phyloP scores from a whole-genome alignment of 305 asterid species.

The Solanum hybrid region DNA sequence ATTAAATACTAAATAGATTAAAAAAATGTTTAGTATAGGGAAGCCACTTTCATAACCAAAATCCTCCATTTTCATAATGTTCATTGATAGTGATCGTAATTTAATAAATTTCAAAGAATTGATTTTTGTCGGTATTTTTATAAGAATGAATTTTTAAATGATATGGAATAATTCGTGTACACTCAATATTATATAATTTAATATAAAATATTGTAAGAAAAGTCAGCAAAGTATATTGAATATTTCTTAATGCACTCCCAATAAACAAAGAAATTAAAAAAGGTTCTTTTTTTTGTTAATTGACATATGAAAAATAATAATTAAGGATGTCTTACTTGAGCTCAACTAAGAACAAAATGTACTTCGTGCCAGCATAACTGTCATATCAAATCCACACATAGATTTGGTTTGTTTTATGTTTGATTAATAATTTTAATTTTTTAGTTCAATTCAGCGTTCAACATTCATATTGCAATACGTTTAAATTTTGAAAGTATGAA shows the following conservation, averaged over 20 bases:
- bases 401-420: background rate
- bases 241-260: background rate
- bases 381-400: background rate
- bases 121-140: no score
- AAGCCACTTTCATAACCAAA: background rate
- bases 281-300: background rate
- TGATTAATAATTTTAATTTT: background rate
- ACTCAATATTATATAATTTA: background rate
- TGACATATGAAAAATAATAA: background rate
- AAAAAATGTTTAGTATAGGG: background rate
- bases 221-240: background rate
- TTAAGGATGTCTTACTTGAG: background rate
- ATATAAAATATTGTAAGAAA: background rate
- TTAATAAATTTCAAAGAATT: background rate
- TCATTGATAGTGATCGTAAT: background rate
- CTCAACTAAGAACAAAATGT: background rate
- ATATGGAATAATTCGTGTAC: background rate
- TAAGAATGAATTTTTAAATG: background rate
- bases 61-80: background rate
- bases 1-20: background rate
- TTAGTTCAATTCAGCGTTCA: rapidly evolving
- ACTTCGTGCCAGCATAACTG: background rate
- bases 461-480: rapidly evolving
- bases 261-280: background rate
- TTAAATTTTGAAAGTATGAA: background rate